Base-by-base conservation (phyloP, 2,329 filamentous ascomycete species). In the Diaporthe capsici region DNA sequence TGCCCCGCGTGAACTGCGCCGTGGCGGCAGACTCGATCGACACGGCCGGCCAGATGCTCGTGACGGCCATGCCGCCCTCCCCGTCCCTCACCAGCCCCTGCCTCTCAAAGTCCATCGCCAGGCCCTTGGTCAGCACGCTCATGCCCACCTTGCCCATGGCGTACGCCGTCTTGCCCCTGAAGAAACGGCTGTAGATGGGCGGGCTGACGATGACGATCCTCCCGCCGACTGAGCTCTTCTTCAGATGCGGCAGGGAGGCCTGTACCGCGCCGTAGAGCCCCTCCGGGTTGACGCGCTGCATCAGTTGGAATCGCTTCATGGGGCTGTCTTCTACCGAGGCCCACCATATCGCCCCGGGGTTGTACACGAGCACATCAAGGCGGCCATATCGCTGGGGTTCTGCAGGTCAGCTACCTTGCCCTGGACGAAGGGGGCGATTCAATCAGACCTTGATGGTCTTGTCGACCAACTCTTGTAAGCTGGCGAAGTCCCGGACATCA, bases 271-370 rank as follows among this genome's bases (percentile, higher is more conserved):
- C 93, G 83, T 97, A 97, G 0, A 97, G 86, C 0, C 95, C 95
- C 79, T 95, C 92, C 0, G 90, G 88, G 80, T 95, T 95, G 77
- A 95, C 90, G 76, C 88, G 87, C 84, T 95, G 93, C 92, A 96
- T 94, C 78, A 93, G 89, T 82, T 92, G 91, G 85, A 95, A 96
- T n/a, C 94, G 89, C 83, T 93, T 94, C 78, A 93, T 86, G 0
- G 94, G 92, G 0, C 94, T 96, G 63, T 92, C 90, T 71, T 92
- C 89, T 0, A 97, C 91, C 1, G 93, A 89, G 0, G 93, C 90
- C 94, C 94, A 96, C 92, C 93, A 97, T 78, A 97, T 95, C 3
- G 95, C 95, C 55, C 95, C 95, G 0, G 93, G 92, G 82, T 97
- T 97, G 86, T 97, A 97, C 67, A 97, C 83, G 3, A 97, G 84